These are phyloP conservation scores for Sambucus nigra DNA, from an alignment of 129 eudicot genomes.

Conservation along the genomic window DNA sequence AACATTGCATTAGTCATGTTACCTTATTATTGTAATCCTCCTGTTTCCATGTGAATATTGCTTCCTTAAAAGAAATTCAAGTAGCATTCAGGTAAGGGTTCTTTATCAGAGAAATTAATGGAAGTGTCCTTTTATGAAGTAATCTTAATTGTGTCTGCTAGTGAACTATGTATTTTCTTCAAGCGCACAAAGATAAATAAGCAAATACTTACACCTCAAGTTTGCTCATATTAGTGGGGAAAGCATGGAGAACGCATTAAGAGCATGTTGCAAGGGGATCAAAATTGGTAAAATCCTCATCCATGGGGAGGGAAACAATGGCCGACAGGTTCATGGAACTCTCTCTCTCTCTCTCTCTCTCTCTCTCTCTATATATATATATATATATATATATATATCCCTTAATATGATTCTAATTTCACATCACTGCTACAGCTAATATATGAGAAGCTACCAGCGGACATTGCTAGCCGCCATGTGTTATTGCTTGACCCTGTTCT, in stretches of 20 bases:
- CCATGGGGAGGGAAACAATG: slow-evolving; percentile 53
- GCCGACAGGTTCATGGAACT: slow-evolving; percentile 41
- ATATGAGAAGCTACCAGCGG: slow-evolving; percentile 84
- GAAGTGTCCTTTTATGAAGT: too few species aligned
- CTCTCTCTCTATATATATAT: background rate
- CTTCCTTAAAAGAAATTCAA: too few species aligned
- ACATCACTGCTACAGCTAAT: slow-evolving; percentile 42
- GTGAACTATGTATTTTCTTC: too few species aligned
- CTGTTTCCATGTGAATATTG: too few species aligned
- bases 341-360: slow-evolving; percentile 1
- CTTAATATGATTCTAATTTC: slow-evolving; percentile 12
- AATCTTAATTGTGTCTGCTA: too few species aligned
- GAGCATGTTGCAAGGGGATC: slow-evolving; percentile 96
- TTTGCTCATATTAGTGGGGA: slow-evolving; percentile 52
- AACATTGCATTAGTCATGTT: too few species aligned
- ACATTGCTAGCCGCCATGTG: slow-evolving; percentile 78
- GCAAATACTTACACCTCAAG: background rate
- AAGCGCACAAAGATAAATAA: too few species aligned
- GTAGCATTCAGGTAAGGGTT: too few species aligned
- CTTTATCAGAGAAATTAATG: too few species aligned
- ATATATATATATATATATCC: background rate
- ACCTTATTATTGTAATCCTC: background rate
- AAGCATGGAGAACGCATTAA: slow-evolving; percentile 95
- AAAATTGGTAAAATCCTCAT: slow-evolving; percentile 89
- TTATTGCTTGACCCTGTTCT: slow-evolving; percentile 88